These are phyloP conservation scores for Wallacemonas rigidus DNA, from an alignment of 208 protist species.

Conservation along the genomic window DNA sequence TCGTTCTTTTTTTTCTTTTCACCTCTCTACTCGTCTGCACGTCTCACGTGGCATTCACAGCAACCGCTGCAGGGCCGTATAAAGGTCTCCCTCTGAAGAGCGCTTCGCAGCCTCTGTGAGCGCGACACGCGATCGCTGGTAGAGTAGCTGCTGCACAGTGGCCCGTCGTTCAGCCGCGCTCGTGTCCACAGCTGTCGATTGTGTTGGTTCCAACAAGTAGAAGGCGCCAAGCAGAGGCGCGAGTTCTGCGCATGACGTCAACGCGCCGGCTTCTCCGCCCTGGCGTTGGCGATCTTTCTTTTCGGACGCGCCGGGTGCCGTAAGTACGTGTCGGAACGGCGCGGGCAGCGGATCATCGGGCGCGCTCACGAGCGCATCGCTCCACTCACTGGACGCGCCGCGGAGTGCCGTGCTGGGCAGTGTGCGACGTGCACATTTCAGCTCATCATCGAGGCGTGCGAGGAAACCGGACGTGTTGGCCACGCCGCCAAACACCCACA, in stretches of 20 bases:
- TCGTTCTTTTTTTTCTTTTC: background rate
- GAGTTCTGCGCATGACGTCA: slow-evolving; percentile 29
- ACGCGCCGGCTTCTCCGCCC: too few species aligned
- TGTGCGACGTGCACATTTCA: slow-evolving; percentile 18
- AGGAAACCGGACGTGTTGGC: slow-evolving; percentile 38
- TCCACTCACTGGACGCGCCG: background rate
- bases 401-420: too few species aligned
- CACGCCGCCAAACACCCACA: slow-evolving; percentile 65
- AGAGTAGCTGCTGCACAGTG: slow-evolving; percentile 33
- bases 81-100: background rate
- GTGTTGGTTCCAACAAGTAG: slow-evolving; percentile 28
- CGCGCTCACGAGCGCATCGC: background rate
- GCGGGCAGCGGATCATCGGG: background rate
- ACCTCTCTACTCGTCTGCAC: background rate
- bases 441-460: slow-evolving; percentile 45
- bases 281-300: background rate
- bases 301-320: background rate
- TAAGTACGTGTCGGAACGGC: background rate
- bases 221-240: slow-evolving; percentile 58
- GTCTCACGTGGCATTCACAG: background rate
- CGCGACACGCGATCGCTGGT: slow-evolving; percentile 6
- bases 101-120: background rate
- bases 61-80: background rate
- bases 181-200: slow-evolving; percentile 20
- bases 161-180: slow-evolving; percentile 32